Evolutionary conservation across 129 eudicot genomes (phyloP), one percentile per base, ranked within the genome.

Genomic region (Chrysanthemum lavandulifolium): DNA sequence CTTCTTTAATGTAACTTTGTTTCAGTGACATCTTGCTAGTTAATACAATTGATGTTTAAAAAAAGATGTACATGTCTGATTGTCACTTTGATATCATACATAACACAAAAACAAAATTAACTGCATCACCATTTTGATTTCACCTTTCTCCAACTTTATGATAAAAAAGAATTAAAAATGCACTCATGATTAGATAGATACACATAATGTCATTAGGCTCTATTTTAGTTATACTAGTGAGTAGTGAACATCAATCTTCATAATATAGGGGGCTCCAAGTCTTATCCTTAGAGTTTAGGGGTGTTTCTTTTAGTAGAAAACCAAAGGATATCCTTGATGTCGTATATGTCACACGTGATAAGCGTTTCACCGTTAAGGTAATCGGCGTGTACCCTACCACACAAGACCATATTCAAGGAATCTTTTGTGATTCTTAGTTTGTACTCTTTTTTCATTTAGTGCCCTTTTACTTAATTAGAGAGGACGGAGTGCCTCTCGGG

Each of bases 341-440:
- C 81, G 48, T 51, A 58, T 60, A 36, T 60, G 53, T 50, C 64
- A 60, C 75, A 76, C 69, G 69, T 59, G 80, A 76, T 19, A 18
- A 19, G 69, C 57, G 64, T 76, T 60, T 76, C 75, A 31, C 70
- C 62, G 69, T 61, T 76, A 16, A 76, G 68, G 55, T 7, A 29
- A 76, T 61, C 58, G 2, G 27, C 27, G 33, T 29, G 33, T 29
- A 29, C 33, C n/a, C n/a, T 27, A 27, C 27, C 27, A n/a, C 27
- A 25, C 1, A 25, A 0, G 27, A 25, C 27, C 27, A 25, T 25
- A 25, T 25, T 25, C 27, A 25, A 2, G 27, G 27, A 25, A 25
- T 25, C 27, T 25, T 25, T 25, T 25, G 1, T 25, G 27, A 25
- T 25, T 56, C 40, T 54, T n/a, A 31, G 13, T 33, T n/a, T 70